Evolutionary conservation across 495 filamentous ascomycete genomes (phyloP), one percentile per base, ranked within the genome.

Genomic region (Aspergillus egyptiacus): DNA sequence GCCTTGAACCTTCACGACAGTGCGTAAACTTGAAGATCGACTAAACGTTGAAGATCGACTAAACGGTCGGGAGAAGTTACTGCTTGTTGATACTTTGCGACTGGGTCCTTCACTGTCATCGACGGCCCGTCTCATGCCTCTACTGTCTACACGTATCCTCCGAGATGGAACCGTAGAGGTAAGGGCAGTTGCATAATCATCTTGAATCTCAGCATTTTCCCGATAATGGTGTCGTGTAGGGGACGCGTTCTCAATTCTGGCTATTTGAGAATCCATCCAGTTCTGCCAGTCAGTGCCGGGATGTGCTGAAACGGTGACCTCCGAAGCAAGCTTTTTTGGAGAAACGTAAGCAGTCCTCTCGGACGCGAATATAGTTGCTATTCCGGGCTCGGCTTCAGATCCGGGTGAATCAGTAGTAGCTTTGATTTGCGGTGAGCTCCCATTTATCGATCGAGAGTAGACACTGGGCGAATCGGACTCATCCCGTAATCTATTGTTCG

Each of bases 151-250:
- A 13, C 31, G 53, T 18, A 31, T 50, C 7, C 24, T 55, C 18
- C 34, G 51, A 30, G 24, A 24, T n/a, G 50, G 35, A 17, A 25
- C 36, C 1, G 51, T 36, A 13, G 33, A 44, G 3, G 25, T 24
- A n/a, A 55, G 47, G 6, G 5, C 20, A 3, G 30, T 4, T 2
- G 15, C 41, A 17, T 44, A 14, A 2, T 84, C 78, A 23, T 70
- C 73, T 22, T 73, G 59, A 36, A 79, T 80, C 37, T 86, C 81
- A 1, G 83, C 75, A 25, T 66, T 48, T 62, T 87, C 84, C 11
- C 81, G 69, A 41, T 81, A 56, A 59, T 87, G 84, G 0, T 76
- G 69, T 59, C 41, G 73, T 10, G 40, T 47, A 18, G 63, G 58
- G 15, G 53, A 59, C 14, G 54, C 22, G 14, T 57, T 49, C 31